A percentile compares a stretch with the other conserved stretches of the same genome.
Conservation (phyloP, 495 filamentous ascomycete genomes). For the Trichoderma virens region DNA sequence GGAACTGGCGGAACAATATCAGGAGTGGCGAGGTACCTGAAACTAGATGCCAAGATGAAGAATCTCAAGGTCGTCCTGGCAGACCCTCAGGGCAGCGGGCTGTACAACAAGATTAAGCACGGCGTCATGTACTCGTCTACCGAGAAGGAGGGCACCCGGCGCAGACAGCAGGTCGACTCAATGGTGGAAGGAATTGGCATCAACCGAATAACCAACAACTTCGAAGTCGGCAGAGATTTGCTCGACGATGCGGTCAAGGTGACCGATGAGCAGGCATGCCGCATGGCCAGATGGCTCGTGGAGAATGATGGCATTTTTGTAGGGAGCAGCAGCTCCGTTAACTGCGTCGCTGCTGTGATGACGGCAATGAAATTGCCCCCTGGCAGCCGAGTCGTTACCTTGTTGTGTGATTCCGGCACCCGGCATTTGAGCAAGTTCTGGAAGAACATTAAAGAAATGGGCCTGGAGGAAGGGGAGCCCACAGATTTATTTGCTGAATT, state of each 20-base stretch:
- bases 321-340: constrained; percentile 90
- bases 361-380: constrained; percentile 59
- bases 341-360: constrained; percentile 84
- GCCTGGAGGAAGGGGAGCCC: constrained; percentile 40
- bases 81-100: constrained; percentile 87
- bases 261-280: constrained; percentile 81
- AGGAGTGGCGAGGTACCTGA: constrained; percentile 76
- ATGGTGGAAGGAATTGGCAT: constrained; percentile 96
- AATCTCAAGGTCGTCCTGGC: constrained; percentile 72
- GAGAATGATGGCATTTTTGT: constrained; percentile 94
- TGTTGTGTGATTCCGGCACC: constrained; percentile 86
- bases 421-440: constrained; percentile 93
- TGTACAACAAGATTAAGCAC: constrained; percentile 83
- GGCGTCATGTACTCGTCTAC: constrained; percentile 92
- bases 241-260: constrained; percentile 88
- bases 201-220: constrained; percentile 85
- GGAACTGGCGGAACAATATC: constrained; percentile 93
- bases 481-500: constrained; percentile 29
- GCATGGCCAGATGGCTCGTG: constrained; percentile 91
- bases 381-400: constrained; percentile 77
- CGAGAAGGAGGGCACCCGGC: constrained; percentile 82
- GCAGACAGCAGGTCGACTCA: constrained; percentile 86
- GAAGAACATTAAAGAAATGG: constrained; percentile 69
- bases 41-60: constrained; percentile 40
- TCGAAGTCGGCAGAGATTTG: constrained; percentile 74